Evolutionary conservation across 2,329 filamentous ascomycete genomes (phyloP).

Genomic region (Aspergillus ochraceus): DNA sequence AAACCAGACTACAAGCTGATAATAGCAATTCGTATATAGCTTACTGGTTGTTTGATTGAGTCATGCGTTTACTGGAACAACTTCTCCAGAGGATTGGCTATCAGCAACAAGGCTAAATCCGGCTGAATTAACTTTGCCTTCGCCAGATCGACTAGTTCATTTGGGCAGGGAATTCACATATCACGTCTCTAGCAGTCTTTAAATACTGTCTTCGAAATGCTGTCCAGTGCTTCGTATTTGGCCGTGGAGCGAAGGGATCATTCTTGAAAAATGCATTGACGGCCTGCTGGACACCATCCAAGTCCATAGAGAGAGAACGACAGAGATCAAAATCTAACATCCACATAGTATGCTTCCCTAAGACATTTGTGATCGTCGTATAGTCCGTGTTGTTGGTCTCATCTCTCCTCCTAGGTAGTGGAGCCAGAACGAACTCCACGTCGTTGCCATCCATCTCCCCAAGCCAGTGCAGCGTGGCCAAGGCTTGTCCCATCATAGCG

Average conservation of each 20-base stretch:
- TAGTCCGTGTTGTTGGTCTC: background rate
- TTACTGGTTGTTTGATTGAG: too few species aligned
- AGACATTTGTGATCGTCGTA: slow-evolving; percentile 1
- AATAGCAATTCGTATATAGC: too few species aligned
- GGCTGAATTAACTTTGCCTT: too few species aligned
- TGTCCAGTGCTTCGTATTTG: slow-evolving; percentile 28
- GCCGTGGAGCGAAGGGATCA: slow-evolving; percentile 54
- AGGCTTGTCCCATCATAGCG: slow-evolving; percentile 48
- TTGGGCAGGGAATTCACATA: background rate
- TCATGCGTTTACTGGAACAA: too few species aligned
- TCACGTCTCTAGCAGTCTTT: background rate
- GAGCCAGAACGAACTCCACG: slow-evolving; percentile 56
- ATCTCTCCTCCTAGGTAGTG: slow-evolving; percentile 1
- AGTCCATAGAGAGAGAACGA: slow-evolving; percentile 39
- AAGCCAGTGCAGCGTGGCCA: slow-evolving; percentile 54
- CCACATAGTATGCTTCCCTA: slow-evolving; percentile 45
- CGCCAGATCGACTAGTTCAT: too few species aligned
- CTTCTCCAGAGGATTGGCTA: too few species aligned
- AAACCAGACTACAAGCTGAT: too few species aligned
- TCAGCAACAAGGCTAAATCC: too few species aligned
- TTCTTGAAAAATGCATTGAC: slow-evolving; percentile 50
- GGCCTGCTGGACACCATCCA: slow-evolving; percentile 42
- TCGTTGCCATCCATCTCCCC: slow-evolving; percentile 53
- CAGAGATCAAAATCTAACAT: slow-evolving; percentile 52
- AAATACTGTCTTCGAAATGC: slow-evolving; percentile 30